These are phyloP conservation scores for Tulasnella calospora DNA, from an alignment of 768 basidiomycete species.

Conservation along the genomic window DNA sequence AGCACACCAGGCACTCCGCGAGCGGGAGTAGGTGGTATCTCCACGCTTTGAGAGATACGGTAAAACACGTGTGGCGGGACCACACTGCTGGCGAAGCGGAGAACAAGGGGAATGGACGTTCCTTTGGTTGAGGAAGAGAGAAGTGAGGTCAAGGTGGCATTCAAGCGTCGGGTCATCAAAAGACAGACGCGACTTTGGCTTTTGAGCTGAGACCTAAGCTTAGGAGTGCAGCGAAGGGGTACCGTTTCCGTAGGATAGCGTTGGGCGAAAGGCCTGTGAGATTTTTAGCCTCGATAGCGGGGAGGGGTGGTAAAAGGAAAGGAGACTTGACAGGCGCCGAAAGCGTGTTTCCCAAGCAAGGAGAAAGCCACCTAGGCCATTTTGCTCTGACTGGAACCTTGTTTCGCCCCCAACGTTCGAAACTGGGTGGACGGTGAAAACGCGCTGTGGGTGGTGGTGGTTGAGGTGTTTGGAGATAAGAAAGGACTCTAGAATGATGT, in stretches of 20 bases:
- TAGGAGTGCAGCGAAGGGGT: background rate
- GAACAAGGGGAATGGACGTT: background rate
- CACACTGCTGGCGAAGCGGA: background rate
- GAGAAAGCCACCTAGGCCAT: background rate
- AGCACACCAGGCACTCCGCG: background rate
- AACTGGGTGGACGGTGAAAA: background rate
- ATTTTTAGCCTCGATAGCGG: background rate
- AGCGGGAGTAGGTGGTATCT: background rate
- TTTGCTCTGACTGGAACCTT: background rate
- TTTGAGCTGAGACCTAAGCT: constrained; percentile 3
- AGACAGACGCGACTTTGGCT: background rate
- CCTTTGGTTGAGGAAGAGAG: background rate
- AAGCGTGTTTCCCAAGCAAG: background rate
- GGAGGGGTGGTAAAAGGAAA: background rate
- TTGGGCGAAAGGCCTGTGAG: background rate
- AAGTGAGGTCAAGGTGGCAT: background rate
- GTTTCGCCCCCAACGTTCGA: background rate
- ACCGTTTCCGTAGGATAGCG: background rate
- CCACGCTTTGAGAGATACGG: background rate
- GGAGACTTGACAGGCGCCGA: background rate
- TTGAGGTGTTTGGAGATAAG: background rate
- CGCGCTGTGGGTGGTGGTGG: background rate
- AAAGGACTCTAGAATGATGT: background rate
- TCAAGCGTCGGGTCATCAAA: background rate
- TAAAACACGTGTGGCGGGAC: background rate